A percentile compares a stretch with the other conserved stretches of the same genome.
These are phyloP conservation scores for Lactifluus subvellereus DNA, from an alignment of 768 basidiomycete species.

Conservation along the genomic window DNA sequence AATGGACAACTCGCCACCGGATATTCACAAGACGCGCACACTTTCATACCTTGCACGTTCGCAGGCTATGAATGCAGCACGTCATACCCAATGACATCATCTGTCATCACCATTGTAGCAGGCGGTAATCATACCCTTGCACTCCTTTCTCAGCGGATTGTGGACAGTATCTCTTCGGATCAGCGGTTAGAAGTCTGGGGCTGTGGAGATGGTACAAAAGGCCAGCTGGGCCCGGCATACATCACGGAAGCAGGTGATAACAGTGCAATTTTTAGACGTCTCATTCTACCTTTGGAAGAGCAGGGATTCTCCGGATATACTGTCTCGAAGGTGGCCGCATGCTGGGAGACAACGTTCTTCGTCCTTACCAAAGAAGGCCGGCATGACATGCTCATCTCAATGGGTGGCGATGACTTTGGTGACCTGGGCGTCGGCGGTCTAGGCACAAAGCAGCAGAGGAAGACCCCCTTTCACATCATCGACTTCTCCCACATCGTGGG, in stretches of 20 bases:
- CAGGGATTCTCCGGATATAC: conserved; percentile 39
- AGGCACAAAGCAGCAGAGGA: conserved; percentile 13
- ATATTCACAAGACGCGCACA: conserved; percentile 35
- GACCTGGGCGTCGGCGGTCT: conserved; percentile 56
- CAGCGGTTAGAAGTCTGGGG: conserved; percentile 53
- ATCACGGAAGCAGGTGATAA: conserved; percentile 22
- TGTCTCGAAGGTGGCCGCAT: conserved; percentile 48
- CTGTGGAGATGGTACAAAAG: conserved; percentile 61
- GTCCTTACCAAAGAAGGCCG: conserved; percentile 43
- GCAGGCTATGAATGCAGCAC: conserved; percentile 18
- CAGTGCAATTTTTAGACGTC: conserved; percentile 41
- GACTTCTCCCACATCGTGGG: conserved; percentile 32
- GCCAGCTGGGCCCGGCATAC: conserved; percentile 61
- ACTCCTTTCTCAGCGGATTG: conserved; percentile 40
- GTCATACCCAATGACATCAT: conserved; percentile 27
- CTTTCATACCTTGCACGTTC: conserved; percentile 38
- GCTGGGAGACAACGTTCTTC: conserved; percentile 84
- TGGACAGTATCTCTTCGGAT: conserved; percentile 6
- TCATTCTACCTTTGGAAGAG: conserved; percentile 38
- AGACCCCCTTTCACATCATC: conserved; percentile 37
- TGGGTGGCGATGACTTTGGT: conserved; percentile 84
- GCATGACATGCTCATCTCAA: conserved; percentile 58
- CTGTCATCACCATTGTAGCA: conserved; percentile 49
- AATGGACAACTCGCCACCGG: conserved; percentile 43
- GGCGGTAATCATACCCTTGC: conserved; percentile 80